These are phyloP conservation scores for Gloeostereum incarnatum DNA, from an alignment of 768 basidiomycete genomes.

Conservation along the genomic window DNA sequence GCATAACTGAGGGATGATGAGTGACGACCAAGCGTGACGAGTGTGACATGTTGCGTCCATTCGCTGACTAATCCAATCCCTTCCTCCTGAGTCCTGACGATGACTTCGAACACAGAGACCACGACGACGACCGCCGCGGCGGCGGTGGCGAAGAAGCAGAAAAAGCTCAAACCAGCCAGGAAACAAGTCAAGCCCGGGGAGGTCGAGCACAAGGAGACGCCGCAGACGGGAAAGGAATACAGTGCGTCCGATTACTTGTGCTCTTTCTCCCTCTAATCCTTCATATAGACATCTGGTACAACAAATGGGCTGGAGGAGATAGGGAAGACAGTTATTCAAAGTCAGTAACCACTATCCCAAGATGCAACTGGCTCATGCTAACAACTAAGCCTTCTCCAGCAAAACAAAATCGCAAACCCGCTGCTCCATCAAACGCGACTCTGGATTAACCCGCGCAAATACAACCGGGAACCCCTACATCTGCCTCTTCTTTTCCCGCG, in stretches of 20 bases:
- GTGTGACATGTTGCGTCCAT: too few species aligned
- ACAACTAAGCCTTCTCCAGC: slow-evolving; percentile 29
- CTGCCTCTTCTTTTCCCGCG: slow-evolving; percentile 92
- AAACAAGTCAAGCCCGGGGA: slow-evolving; percentile 90
- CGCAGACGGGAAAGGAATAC: slow-evolving; percentile 94
- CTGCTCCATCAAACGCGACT: slow-evolving; percentile 81
- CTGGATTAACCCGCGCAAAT: slow-evolving; percentile 92
- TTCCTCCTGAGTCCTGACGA: not conserved
- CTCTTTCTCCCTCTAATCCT: slow-evolving; percentile 8
- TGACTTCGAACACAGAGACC: slow-evolving; percentile 1
- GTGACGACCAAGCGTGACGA: too few species aligned
- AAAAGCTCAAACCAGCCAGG: slow-evolving; percentile 84
- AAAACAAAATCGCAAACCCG: slow-evolving; percentile 93
- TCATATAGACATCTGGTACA: slow-evolving; percentile 86
- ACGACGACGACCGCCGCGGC: slow-evolving; percentile 9
- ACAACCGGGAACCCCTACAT: slow-evolving; percentile 87
- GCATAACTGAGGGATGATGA: too few species aligned
- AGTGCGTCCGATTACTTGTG: slow-evolving; percentile 42
- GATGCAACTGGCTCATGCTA: not conserved
- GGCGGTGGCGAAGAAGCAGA: slow-evolving; percentile 22
- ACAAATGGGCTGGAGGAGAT: slow-evolving; percentile 99
- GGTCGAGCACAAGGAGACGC: slow-evolving; percentile 80
- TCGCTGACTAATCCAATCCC: too few species aligned
- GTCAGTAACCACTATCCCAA: slow-evolving; percentile 34
- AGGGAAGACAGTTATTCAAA: slow-evolving; percentile 94